A percentile compares a stretch with the other conserved stretches of the same genome.
phyloP scores from a whole-genome alignment of 495 filamentous ascomycete species.

The Neurospora tetraspora region DNA sequence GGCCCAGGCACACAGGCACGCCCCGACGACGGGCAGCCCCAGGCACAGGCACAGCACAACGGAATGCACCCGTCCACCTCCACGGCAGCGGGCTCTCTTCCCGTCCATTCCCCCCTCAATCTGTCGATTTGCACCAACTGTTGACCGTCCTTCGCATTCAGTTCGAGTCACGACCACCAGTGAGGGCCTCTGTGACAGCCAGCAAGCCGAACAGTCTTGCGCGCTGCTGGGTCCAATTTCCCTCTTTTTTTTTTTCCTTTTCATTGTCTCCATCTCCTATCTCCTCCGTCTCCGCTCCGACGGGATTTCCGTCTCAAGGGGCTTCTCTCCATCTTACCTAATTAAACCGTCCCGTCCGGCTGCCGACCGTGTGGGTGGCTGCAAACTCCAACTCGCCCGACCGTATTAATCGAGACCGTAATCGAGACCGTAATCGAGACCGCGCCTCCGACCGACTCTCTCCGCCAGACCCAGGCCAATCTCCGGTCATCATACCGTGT shows the following conservation, averaged over 20 bases:
- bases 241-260: conserved; percentile 3
- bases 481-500: neutral
- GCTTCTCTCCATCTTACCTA: neutral
- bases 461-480: neutral
- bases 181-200: conserved; percentile 4
- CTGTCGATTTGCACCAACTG: neutral
- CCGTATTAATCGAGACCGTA: neutral
- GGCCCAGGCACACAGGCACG: neutral
- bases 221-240: conserved; percentile 17
- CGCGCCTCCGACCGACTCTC: neutral
- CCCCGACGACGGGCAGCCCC: neutral
- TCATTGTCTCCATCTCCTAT: neutral
- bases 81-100: neutral
- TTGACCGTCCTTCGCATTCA: neutral
- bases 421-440: neutral
- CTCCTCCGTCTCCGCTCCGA: neutral
- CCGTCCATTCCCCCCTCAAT: neutral
- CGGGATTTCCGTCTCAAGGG: neutral
- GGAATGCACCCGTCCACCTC: neutral
- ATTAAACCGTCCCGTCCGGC: neutral
- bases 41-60: neutral
- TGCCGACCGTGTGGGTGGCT: neutral
- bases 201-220: conserved; percentile 13
- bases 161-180: neutral
- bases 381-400: neutral